Evolutionary conservation across 2,329 filamentous ascomycete genomes (phyloP).

Genomic region (Zymoseptoria tritici): DNA sequence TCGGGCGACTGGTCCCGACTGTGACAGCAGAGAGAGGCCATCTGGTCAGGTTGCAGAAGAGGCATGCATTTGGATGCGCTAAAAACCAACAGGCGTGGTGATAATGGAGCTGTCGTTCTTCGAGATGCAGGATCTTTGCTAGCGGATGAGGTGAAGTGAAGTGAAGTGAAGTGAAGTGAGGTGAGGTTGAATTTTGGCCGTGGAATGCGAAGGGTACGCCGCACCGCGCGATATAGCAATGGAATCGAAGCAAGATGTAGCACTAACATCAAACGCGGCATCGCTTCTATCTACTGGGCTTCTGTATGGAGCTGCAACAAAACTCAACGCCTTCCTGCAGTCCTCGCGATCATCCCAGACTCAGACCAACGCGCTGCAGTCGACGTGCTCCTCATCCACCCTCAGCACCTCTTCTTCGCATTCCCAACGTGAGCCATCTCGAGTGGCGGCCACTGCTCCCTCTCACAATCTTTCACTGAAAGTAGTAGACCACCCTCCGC

Average conservation of each 20-base stretch:
- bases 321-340: background rate
- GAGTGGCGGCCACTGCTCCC: constrained; percentile 4
- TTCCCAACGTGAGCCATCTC: background rate
- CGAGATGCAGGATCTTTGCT: background rate
- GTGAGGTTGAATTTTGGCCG: background rate
- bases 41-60: background rate
- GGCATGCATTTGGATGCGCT: background rate
- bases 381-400: background rate
- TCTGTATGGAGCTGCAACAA: background rate
- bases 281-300: background rate
- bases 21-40: background rate
- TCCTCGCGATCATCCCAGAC: background rate
- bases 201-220: too few relatives aligned
- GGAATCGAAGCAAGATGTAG: too few relatives aligned
- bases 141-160: background rate
- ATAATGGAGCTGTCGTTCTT: background rate
- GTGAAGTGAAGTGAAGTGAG: background rate
- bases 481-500: constrained; percentile 23
- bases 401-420: background rate
- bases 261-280: background rate
- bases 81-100: background rate
- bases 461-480: constrained; percentile 17
- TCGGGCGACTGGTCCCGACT: too few relatives aligned
- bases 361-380: background rate
- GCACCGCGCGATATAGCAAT: too few relatives aligned